Evolutionary conservation across 164 flowering plant genomes (phyloP), one percentile per base, ranked within the genome.

Genomic region (Vitis vinifera): DNA sequence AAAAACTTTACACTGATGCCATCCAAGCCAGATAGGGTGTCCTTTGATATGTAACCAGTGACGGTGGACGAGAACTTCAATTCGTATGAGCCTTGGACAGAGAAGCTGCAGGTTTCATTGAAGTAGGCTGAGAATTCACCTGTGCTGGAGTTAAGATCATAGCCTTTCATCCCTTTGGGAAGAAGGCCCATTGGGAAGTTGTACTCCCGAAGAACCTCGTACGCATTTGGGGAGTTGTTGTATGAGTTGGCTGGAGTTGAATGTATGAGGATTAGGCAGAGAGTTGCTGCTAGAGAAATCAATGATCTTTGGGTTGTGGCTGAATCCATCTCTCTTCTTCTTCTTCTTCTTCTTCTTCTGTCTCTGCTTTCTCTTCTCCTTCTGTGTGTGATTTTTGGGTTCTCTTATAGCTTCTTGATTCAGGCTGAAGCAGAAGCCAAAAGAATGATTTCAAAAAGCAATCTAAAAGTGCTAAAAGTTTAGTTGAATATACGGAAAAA

Each of bases 1-100:
- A 74, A 59, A 10, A 84, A 53, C 76, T 84, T 84, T 8, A 84
- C 87, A 29, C 76, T 78, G 8, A 84, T 78, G 14, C 85, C 85
- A 7, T 67, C 49, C 52, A 84, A 55, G 7, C 72, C 67, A 5
- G 77, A 67, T 17, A 84, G 72, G 64, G 62, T 78, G 44, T 71
- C 75, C 2, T 80, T 68, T 4, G 74, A 30, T 2, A 82, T 73
- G 17, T n/a, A 2, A 27, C 84, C 82, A 57, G 27, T 52, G 56
- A 81, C 76, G 63, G 80, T 71, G 51, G 82, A 47, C 65, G 57
- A 74, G 75, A 78, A 81, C 67, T 56, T 53, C 51, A 81, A 23
- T 48, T 78, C 76, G 50, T 81, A 81, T 0, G 82, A 78, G 1
- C 82, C 82, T 57, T 78, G 76, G 3, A 81, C 80, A 10, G 84